Percentiles rank a stretch among this genome's conserved stretches.
Conservation (phyloP, 2,329 filamentous ascomycete species). For the Decorospora gaudefroyi region DNA sequence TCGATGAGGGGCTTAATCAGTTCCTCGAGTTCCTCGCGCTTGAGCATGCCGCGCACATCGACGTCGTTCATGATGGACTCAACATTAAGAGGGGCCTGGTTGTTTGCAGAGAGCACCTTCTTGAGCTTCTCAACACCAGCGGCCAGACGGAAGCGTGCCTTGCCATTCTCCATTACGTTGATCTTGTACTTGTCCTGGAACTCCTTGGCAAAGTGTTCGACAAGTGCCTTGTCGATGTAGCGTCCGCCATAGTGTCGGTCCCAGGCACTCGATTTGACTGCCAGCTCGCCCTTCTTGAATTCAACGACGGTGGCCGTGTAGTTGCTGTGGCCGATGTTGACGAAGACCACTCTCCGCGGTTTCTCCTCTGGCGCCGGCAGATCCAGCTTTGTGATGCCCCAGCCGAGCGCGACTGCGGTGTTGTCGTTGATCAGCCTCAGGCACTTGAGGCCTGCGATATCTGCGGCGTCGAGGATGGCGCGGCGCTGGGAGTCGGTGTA, state of each 20-base stretch:
- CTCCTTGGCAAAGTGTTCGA: conserved; percentile 92
- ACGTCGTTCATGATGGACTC: conserved; percentile 99
- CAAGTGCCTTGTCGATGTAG: conserved; percentile 92
- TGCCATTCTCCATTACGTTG: conserved; percentile 87
- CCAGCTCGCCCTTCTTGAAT: conserved; percentile 94
- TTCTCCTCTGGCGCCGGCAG: conserved; percentile 87
- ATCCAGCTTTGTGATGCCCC: conserved; percentile 97
- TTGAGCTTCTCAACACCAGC: conserved; percentile 95
- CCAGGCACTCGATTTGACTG: conserved; percentile 88
- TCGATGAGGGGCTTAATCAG: conserved; percentile 83
- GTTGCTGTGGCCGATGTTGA: conserved; percentile 96
- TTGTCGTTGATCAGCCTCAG: conserved; percentile 97
- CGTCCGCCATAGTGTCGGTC: conserved; percentile 97
- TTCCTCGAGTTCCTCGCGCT: conserved; percentile 90
- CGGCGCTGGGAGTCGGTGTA: conserved; percentile 95
- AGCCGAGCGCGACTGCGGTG: conserved; percentile 92
- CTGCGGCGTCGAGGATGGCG: conserved; percentile 84
- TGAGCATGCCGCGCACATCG: conserved; percentile 86
- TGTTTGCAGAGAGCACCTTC: conserved; percentile 97
- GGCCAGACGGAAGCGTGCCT: conserved; percentile 84
- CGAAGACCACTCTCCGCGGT: conserved; percentile 84
- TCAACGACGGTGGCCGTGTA: conserved; percentile 94
- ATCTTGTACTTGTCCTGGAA: conserved; percentile 99
- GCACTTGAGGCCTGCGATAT: conserved; percentile 90
- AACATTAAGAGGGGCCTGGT: conserved; percentile 89